A percentile compares a stretch with the other conserved stretches of the same genome.
These are phyloP conservation scores for Marsdenia floribunda DNA, from an alignment of 257 asterid genomes.

Conservation along the genomic window DNA sequence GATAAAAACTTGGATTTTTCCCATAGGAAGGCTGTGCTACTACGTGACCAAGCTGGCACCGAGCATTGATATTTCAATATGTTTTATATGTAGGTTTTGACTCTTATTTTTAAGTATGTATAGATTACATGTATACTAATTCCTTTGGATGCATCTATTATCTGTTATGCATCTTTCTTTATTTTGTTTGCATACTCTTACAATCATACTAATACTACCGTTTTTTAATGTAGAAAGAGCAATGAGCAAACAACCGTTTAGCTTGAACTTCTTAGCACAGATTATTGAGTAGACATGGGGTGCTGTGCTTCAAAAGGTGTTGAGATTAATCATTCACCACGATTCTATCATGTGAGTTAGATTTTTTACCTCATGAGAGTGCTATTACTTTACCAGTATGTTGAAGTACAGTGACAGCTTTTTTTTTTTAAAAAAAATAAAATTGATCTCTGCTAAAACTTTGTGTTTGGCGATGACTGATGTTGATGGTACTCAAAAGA, in stretches of 20 bases:
- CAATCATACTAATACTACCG: neutral
- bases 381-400: neutral
- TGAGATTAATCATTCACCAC: slow-evolving; percentile 38
- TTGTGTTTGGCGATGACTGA: neutral
- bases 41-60: neutral
- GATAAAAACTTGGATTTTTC: slow-evolving; percentile 1
- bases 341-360: slow-evolving; percentile 57
- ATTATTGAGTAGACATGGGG: slow-evolving; percentile 52
- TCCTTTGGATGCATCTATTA: neutral
- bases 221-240: slow-evolving; percentile 27
- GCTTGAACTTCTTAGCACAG: slow-evolving; percentile 37
- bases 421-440: neutral
- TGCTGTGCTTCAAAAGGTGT: slow-evolving; percentile 52
- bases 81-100: neutral
- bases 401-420: neutral
- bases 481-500: neutral
- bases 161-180: neutral
- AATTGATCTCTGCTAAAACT: slow-evolving; percentile 1
- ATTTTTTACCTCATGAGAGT: slow-evolving; percentile 13
- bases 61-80: neutral
- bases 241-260: slow-evolving; percentile 43
- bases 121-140: neutral
- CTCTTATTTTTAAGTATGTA: neutral
- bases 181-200: neutral
- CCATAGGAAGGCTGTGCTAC: neutral